Evolutionary conservation across 345 rosid species (phyloP), one percentile per base, ranked within the genome.

Genomic region (Citrus unshiu): DNA sequence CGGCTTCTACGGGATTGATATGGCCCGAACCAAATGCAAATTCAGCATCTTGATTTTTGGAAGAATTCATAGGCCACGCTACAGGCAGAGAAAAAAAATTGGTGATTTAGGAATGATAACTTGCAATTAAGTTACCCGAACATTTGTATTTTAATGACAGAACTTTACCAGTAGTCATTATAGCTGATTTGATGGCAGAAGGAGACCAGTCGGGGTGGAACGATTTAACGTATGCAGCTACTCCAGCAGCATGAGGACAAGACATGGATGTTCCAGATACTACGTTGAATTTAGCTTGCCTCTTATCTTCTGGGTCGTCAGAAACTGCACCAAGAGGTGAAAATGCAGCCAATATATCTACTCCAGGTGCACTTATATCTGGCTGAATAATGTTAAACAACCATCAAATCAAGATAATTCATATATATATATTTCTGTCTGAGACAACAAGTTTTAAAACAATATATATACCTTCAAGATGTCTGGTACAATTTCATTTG

Each of bases 131-230:
- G 6, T 40, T 4, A 64, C 19, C 56, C 19, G 4, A 35, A 49
- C 32, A 7, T n/a, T 18, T 46, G 14, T 16, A 9, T 73, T 21
- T 8, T 6, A 0, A 43, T 32, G 21, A n/a, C 14, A 46, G 3
- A 72, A 57, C 24, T 37, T 85, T 85, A 88, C 95, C 89, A 4
- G 90, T 87, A 18, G 93, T 91, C 92, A 90, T 86, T 35, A 90
- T 72, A 24, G 93, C 88, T 21, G 94, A 89, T 81, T 88, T 84
- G 74, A 91, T 87, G 59, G 91, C 86, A 12, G 92, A 80, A 76
- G 92, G 88, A 70, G 94, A 89, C 91, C 91, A 92, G 40, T 60
- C 74, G 12, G 93, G 90, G 72, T 88, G 90, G 73, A 81, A 77
- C 4, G 51, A 46, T 13, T 46, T 46, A 46, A 46, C 18, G 14